phyloP scores from a whole-genome alignment of 2,329 filamentous ascomycete species.

The Pleochaeta shiraiana region DNA sequence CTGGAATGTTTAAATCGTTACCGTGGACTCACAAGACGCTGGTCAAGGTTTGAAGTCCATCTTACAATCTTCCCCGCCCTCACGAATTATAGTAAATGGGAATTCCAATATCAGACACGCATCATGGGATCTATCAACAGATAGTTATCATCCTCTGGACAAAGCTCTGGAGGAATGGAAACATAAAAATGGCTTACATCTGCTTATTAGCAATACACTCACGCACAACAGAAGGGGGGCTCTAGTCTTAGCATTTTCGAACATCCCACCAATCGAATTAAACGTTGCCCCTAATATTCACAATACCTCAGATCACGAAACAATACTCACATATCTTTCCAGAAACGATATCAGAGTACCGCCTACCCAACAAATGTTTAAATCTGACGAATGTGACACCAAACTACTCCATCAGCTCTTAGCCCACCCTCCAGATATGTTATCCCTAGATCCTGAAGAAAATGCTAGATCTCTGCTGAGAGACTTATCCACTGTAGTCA shows the following conservation, averaged over 20 bases:
- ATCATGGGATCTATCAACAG: background rate
- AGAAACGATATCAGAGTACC: background rate
- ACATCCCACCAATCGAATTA: background rate
- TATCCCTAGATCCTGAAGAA: no score
- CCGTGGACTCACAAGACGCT: background rate
- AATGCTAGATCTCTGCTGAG: background rate
- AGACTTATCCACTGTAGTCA: background rate
- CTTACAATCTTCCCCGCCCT: background rate
- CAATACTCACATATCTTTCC: background rate
- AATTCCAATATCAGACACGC: background rate
- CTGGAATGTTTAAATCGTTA: background rate
- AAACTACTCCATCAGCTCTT: background rate
- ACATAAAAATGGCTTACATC: background rate
- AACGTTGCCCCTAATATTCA: background rate
- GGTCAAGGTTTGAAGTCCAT: background rate
- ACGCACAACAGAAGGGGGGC: background rate
- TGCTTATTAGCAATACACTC: background rate
- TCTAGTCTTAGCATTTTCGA: background rate
- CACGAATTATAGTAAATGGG: background rate
- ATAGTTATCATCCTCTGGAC: background rate
- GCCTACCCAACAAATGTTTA: background rate
- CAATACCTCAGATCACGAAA: background rate
- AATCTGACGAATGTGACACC: background rate
- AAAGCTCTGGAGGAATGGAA: background rate
- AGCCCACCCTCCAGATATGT: background rate